Base-by-base conservation (phyloP, 1,139 yeast genomes). In the Blastobotrys proliferans region DNA sequence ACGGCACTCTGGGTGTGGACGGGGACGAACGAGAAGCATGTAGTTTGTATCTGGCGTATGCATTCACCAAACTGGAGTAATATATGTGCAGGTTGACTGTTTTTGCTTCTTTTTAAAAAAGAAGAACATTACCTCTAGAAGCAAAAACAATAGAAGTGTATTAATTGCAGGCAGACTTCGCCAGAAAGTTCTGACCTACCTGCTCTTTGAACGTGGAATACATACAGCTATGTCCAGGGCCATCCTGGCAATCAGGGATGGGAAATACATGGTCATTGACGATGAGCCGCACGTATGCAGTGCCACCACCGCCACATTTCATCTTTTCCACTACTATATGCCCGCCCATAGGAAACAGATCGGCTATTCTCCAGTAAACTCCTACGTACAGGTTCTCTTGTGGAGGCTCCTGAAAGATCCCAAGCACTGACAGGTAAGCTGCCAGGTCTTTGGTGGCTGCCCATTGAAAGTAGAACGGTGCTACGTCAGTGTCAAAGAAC, bases 1-100 rank as follows among this genome's bases (percentile, higher is more conserved):
- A 86, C 60, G 97, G 96, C 0, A 74, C 77, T 40, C 79, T 81
- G 54, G 96, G 95, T 14, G 87, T 90, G 32, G 92, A 83, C 57
- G 95, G 95, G 1, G 86, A 80, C 37, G 95, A 92, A 59, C 76
- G 86, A 49, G 97, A 92, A 60, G 95, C 95, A n/a, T 76, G 83
- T 41, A 86, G 88, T 10, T 82, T 87, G 53, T 86, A 86, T 60
- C 63, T 81, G 38, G 87, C 88, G 0, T 86, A 86, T 67, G 92
- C 83, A 1, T 87, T 86, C 59, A 82, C 79, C 50, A 83, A 30
- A 20, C 14, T 26, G 14, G 29, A 26, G 14, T 5, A 26, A n/a
- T n/a, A n/a, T n/a, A n/a, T n/a, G n/a, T n/a, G n/a, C n/a, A n/a
- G n/a, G n/a, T n/a, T n/a, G n/a, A n/a, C n/a, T n/a, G n/a, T n/a